Base-by-base conservation (phyloP, 768 basidiomycete species). In the Zangia roseola region DNA sequence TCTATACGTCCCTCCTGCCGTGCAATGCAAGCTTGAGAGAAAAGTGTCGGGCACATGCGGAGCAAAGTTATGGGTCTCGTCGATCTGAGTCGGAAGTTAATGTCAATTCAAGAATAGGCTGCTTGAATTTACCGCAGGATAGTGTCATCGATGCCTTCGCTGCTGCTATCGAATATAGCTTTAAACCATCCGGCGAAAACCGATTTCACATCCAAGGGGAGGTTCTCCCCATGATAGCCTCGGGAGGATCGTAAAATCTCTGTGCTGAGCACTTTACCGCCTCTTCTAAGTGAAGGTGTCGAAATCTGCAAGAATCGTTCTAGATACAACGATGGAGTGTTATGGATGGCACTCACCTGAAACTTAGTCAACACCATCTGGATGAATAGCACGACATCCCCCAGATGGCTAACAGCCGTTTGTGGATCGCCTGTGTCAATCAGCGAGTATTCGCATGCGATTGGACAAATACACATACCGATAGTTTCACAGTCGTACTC, bases 81-180 rank as follows among this genome's bases (percentile, higher is more conserved):
- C 8, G 84, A 79, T 47, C 88, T 91, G 56, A n/a, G 36, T 20
- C 23, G 17, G 39, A 13, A 10, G 36, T 57, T n/a, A 54, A 43
- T 19, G 16, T 38, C 12, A 20, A 8, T 6, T 6, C 31, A 30
- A 39, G 35, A 26, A 40, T 12, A 20, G 33, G 8, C n/a, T 30
- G n/a, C 20, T 25, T 30, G 33, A 12, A 42, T 47, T 56, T 65
- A 83, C 84, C 83, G 73, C 21, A 86, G 69, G 47, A 89, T 86
- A 13, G 78, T 82, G 57, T 92, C 90, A 55, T 91, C 90, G 23
- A 92, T 91, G 1, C 90, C 90, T 62, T 91, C 90, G 54, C 81
- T 89, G 50, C 71, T 70, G 41, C 72, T 82, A 60, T 90, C 88
- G 62, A 91, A 91, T 23, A 92, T 71, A 0, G 86, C 84, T 59